phyloP scores from a whole-genome alignment of 306 rosid species.

The Dryas octopetala region DNA sequence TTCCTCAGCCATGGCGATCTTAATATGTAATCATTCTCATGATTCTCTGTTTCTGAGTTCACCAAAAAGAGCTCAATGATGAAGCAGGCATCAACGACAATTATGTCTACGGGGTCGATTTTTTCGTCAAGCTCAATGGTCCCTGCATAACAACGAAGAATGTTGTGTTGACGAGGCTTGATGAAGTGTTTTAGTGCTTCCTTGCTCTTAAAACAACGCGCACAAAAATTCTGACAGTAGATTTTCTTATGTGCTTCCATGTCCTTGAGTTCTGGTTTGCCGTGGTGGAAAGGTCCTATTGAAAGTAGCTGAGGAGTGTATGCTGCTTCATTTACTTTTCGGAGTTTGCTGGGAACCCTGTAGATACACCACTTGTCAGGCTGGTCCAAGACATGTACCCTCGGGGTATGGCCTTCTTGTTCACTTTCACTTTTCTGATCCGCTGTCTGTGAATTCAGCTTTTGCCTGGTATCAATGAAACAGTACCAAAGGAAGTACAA shows the following conservation, averaged over 20 bases:
- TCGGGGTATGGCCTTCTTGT: too few species aligned
- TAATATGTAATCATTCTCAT: slow-evolving; percentile 28
- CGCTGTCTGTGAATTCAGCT: too few species aligned
- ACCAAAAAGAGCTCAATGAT: slow-evolving; percentile 42
- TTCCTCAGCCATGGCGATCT: slow-evolving; percentile 40
- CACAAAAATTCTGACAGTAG: slow-evolving; percentile 24
- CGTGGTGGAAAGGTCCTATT: slow-evolving; percentile 43
- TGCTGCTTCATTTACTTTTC: slow-evolving; percentile 32
- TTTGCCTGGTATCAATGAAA: too few species aligned
- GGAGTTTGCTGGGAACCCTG: slow-evolving; percentile 40
- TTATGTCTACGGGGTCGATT: not conserved
- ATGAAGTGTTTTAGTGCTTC: not conserved
- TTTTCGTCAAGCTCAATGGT: not conserved
- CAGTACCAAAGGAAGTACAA: too few species aligned
- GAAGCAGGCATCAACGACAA: slow-evolving; percentile 31
- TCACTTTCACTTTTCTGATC: too few species aligned
- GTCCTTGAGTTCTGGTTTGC: slow-evolving; percentile 14
- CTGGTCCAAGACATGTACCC: not conserved
- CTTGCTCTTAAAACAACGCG: slow-evolving; percentile 8
- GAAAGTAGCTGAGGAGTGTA: slow-evolving; percentile 55
- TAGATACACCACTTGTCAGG: slow-evolving; percentile 35
- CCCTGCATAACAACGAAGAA: slow-evolving; percentile 6
- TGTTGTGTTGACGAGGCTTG: not conserved
- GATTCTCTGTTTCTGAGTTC: not conserved
- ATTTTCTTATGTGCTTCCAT: slow-evolving; percentile 34